Percentiles rank a stretch among this genome's conserved stretches.
Evolutionary conservation across 495 filamentous ascomycete genomes (phyloP).

Genomic region (Penicillium desertorum): DNA sequence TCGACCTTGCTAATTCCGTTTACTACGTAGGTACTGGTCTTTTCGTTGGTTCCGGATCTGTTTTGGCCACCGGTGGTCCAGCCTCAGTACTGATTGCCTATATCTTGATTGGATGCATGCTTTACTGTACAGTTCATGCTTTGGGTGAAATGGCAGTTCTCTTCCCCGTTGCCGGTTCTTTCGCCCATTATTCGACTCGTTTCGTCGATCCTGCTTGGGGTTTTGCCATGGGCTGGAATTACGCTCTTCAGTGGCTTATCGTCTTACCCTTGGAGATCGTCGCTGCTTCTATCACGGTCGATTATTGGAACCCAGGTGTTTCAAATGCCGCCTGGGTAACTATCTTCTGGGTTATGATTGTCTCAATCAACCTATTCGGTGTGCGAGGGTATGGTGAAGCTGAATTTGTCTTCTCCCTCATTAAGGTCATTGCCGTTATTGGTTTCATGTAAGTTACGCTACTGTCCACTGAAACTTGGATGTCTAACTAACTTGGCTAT

Average conservation of each 20-base stretch:
- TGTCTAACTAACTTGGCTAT: conserved; percentile 16
- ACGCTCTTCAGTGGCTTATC: conserved; percentile 90
- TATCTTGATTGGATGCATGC: conserved; percentile 78
- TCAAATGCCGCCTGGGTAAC: conserved; percentile 81
- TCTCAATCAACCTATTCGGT: conserved; percentile 81
- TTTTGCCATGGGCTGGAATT: conserved; percentile 99
- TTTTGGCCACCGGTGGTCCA: conserved; percentile 77
- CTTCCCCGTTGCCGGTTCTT: conserved; percentile 90
- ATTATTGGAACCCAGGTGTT: conserved; percentile 72
- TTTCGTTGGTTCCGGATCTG: conserved; percentile 82
- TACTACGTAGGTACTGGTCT: conserved; percentile 70
- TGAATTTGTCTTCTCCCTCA: conserved; percentile 80
- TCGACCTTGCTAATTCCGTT: conserved; percentile 4
- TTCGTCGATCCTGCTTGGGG: conserved; percentile 96
- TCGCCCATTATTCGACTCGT: conserved; percentile 86
- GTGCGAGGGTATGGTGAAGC: conserved; percentile 89
- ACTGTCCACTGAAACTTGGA: neutral
- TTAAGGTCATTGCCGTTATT: conserved; percentile 85
- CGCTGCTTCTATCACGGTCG: conserved; percentile 82
- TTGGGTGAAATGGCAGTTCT: conserved; percentile 89
- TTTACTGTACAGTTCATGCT: conserved; percentile 89
- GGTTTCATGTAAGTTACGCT: conserved; percentile 73
- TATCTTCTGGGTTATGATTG: conserved; percentile 72
- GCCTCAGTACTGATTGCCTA: conserved; percentile 84
- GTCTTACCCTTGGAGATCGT: conserved; percentile 89